A percentile compares a stretch with the other conserved stretches of the same genome.
phyloP scores from a whole-genome alignment of 176 grass and related monocot species.

The Secale cereale region DNA sequence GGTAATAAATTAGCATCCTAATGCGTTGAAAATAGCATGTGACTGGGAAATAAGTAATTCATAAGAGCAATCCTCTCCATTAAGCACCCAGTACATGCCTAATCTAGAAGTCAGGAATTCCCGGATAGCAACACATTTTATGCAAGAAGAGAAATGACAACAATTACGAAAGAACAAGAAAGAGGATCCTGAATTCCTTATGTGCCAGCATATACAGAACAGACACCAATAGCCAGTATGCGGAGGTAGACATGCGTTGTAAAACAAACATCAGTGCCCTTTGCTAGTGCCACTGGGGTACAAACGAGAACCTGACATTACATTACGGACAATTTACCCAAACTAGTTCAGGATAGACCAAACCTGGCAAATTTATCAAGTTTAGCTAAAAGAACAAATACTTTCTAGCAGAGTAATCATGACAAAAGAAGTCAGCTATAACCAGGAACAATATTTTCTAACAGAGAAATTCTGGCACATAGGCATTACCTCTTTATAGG shows the following conservation, averaged over 20 bases:
- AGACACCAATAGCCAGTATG: background rate
- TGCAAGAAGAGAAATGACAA: background rate
- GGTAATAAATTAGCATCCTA: background rate
- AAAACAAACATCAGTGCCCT: background rate
- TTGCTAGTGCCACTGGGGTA: conserved; percentile 1
- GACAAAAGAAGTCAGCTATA: background rate
- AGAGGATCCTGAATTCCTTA: background rate
- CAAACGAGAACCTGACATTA: background rate
- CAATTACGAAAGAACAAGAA: background rate
- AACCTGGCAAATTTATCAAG: background rate
- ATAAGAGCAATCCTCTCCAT: background rate
- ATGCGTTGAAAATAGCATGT: conserved; percentile 2
- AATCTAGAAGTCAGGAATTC: background rate
- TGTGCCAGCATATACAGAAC: background rate
- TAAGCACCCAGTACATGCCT: background rate
- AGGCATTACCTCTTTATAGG: conserved; percentile 56
- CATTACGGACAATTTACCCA: background rate
- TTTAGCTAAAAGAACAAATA: background rate
- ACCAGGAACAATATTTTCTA: background rate
- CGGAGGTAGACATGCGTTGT: background rate
- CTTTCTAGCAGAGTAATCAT: conserved; percentile 5
- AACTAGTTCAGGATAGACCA: background rate
- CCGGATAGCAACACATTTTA: background rate
- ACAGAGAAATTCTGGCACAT: background rate
- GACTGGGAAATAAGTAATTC: background rate